phyloP scores from a whole-genome alignment of 1,139 yeast species.

The Pichia norvegensis region DNA sequence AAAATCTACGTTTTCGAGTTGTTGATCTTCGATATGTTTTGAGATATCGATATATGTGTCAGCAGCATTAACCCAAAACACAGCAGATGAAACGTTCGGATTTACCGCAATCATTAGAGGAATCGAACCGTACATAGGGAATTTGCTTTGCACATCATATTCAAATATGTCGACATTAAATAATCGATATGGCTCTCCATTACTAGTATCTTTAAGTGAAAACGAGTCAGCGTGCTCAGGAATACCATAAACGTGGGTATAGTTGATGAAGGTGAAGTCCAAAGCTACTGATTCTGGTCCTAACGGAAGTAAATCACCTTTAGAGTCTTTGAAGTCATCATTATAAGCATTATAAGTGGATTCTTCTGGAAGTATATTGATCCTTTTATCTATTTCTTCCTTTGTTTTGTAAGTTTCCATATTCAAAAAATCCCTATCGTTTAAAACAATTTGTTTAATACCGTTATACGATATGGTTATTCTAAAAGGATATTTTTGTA shows the following conservation, averaged over 20 bases:
- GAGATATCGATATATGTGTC: constrained; percentile 82
- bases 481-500: constrained; percentile 46
- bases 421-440: constrained; percentile 64
- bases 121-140: constrained; percentile 93
- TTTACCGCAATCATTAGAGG: constrained; percentile 76
- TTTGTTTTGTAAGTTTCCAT: constrained; percentile 65
- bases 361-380: constrained; percentile 48
- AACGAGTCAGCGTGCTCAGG: constrained; percentile 92
- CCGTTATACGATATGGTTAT: constrained; percentile 41
- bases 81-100: constrained; percentile 54
- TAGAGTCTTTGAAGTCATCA: constrained; percentile 57
- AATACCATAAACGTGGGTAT: constrained; percentile 70
- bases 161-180: constrained; percentile 93
- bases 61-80: constrained; percentile 90
- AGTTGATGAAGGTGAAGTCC: constrained; percentile 62
- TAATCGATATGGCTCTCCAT: constrained; percentile 65
- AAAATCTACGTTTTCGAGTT: constrained; percentile 9
- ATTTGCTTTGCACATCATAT: constrained; percentile 69
- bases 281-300: constrained; percentile 90
- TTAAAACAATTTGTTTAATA: constrained; percentile 46
- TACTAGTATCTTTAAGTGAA: constrained; percentile 59
- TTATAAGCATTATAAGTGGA: constrained; percentile 47
- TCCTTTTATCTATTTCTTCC: constrained; percentile 28
- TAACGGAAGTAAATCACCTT: constrained; percentile 52
- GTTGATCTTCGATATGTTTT: constrained; percentile 22